Base-by-base conservation (phyloP, 2,329 filamentous ascomycete genomes). In the Zymoseptoria brevis region DNA sequence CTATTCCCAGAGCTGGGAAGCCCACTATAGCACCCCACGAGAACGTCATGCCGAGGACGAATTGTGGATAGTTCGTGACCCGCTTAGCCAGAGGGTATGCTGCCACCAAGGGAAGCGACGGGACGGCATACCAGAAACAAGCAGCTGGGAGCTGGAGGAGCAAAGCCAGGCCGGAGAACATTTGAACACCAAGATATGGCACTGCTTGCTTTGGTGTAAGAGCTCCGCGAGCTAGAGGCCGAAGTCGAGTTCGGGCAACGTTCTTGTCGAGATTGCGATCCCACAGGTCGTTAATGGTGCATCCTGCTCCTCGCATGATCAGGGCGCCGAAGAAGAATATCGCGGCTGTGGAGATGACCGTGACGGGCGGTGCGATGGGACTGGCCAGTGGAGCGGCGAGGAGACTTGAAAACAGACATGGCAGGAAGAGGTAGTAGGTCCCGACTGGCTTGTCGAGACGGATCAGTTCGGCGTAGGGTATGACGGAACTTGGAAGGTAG, bases 11-110 rank as follows among this genome's bases (percentile, higher is more conserved):
- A 3, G 90, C 89, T 0, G 90, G 90, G 68, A 93, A 95, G 1
- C 90, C 90, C 84, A 96, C 87, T 55, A 94, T 83, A 16, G 90
- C 88, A 24, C 90, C 90, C 90, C 90, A 95, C 4, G 88, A 92
- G 72, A 95, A 96, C 1, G 89, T 91, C 56, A 94, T 74, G 0
- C 91, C 91, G 0, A 96, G 82, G 8, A 95, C 86, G 61, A 87
- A 83, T 72, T 96, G 90, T 1, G 90, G 90, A 71, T 95, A 96
- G 73, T 96, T 85, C 0, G 90, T 96, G 24, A 95, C 82, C 35
- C 91, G 81, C 76, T 96, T 96, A 9, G 89, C 89, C 19, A 96
- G 77, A 13, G 91, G 90, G 71, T 96, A 96, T 1, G 81, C 78
- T 3, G 83, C 83, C 5, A 95, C 89, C 8, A 95, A 76, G 1